Percentiles rank a stretch among this genome's conserved stretches.
phyloP scores from a whole-genome alignment of 169 alveolate genomes.

The Eimeria necatrix region DNA sequence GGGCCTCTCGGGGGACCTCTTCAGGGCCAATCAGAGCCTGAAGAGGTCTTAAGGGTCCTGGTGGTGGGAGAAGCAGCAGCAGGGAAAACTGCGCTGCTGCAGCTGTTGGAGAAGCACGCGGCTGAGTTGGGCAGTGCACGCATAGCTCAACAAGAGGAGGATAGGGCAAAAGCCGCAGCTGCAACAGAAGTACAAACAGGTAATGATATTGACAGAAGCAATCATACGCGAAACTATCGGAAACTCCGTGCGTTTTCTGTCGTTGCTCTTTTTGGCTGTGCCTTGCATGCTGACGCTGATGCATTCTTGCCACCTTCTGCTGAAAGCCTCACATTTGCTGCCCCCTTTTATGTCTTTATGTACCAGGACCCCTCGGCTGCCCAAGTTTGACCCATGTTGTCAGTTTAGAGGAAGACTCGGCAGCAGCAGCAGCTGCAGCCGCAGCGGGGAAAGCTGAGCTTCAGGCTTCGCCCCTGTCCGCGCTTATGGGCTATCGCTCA shows the following conservation, averaged over 20 bases:
- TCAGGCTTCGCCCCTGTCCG: neutral
- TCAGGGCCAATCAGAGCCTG: neutral
- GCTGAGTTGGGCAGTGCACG: neutral
- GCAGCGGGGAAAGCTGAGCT: neutral
- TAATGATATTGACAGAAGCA: too few relatives aligned
- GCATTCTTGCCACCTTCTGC: too few relatives aligned
- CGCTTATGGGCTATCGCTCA: constrained; percentile 5
- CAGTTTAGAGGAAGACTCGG: neutral
- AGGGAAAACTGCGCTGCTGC: constrained; percentile 44
- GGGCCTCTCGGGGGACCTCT: neutral
- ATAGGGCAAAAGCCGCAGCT: neutral
- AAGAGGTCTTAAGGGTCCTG: neutral
- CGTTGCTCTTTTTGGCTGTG: too few relatives aligned
- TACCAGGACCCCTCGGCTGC: too few relatives aligned
- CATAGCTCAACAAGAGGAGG: constrained; percentile 17
- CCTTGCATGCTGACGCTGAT: too few relatives aligned
- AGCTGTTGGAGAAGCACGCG: constrained; percentile 10
- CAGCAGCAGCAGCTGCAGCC: constrained; percentile 38
- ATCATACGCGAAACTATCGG: too few relatives aligned
- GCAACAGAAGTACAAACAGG: neutral
- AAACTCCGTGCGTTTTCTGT: too few relatives aligned
- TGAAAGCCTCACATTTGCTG: too few relatives aligned
- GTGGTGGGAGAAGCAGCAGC: constrained; percentile 38
- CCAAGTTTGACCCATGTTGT: too few relatives aligned
- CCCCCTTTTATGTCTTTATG: too few relatives aligned